A percentile compares a stretch with the other conserved stretches of the same genome.
These are phyloP conservation scores for Musa acuminata DNA, from an alignment of 176 grass and related monocot genomes.

Conservation along the genomic window DNA sequence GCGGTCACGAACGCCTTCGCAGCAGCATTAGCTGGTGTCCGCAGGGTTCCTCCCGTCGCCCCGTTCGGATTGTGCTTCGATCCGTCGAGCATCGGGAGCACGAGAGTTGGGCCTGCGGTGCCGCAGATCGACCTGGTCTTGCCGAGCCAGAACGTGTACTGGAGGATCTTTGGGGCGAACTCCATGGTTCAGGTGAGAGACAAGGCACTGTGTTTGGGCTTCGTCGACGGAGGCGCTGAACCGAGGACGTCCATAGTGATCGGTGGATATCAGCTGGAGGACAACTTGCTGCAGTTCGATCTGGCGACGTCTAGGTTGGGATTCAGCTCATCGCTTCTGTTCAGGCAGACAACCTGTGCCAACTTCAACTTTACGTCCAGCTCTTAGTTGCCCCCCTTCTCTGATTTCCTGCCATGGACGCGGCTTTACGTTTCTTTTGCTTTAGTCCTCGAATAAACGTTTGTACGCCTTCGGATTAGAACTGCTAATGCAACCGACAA, in stretches of 20 bases:
- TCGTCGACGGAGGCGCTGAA: constrained; percentile 47
- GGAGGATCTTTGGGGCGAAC: constrained; percentile 60
- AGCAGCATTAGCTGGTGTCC: constrained; percentile 26
- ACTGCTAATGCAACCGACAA: too few species aligned
- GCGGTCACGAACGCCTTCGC: constrained; percentile 45
- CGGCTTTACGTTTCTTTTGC: too few species aligned
- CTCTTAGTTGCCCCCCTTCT: not conserved
- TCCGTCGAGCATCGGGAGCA: constrained; percentile 34
- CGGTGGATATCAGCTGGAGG: constrained; percentile 56
- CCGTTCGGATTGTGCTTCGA: constrained; percentile 68
- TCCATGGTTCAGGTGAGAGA: constrained; percentile 41
- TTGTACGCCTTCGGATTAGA: too few species aligned
- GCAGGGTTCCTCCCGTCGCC: constrained; percentile 21
- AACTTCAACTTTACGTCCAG: constrained; percentile 37
- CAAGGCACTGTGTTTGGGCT: constrained; percentile 47
- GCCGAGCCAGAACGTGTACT: constrained; percentile 28
- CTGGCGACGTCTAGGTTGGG: constrained; percentile 46
- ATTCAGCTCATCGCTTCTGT: constrained; percentile 54
- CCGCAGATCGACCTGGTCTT: constrained; percentile 56
- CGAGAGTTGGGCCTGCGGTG: constrained; percentile 43
- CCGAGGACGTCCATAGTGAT: constrained; percentile 52
- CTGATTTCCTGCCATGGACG: too few species aligned
- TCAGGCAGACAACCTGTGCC: constrained; percentile 41
- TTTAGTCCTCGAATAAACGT: too few species aligned
- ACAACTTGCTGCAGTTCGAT: constrained; percentile 79